Evolutionary conservation across 768 basidiomycete species (phyloP).

Genomic region (Panaeolus papilionaceus): DNA sequence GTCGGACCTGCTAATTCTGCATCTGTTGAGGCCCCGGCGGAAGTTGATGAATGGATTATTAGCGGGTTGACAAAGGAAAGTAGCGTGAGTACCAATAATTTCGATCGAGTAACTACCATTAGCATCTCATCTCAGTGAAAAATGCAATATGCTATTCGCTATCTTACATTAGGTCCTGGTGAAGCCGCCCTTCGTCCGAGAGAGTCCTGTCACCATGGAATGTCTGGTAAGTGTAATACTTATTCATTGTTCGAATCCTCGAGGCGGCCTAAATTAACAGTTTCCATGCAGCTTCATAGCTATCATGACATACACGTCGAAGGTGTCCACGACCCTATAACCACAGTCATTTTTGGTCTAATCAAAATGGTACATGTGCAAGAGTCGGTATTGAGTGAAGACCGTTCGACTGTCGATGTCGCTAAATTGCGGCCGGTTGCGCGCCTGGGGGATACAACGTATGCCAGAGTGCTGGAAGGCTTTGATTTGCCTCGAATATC

Average conservation of each 20-base stretch:
- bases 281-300: conserved; percentile 49
- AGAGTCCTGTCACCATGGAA: conserved; percentile 66
- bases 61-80: conserved; percentile 61
- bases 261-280: not conserved
- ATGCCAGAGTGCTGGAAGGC: conserved; percentile 52
- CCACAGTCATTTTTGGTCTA: conserved; percentile 57
- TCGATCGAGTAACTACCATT: not conserved
- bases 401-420: conserved; percentile 50
- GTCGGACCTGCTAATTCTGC: conserved; percentile 61
- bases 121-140: not conserved
- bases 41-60: conserved; percentile 63
- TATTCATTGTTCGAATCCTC: conserved; percentile 10
- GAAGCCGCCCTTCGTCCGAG: conserved; percentile 57
- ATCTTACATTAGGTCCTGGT: conserved; percentile 47
- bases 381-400: conserved; percentile 50
- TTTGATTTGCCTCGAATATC: conserved; percentile 49
- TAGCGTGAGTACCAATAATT: conserved; percentile 47
- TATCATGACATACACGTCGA: conserved; percentile 53
- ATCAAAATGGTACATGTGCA: conserved; percentile 61
- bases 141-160: conserved; percentile 16
- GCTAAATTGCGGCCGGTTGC: conserved; percentile 54
- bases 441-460: conserved; percentile 62
- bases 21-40: conserved; percentile 59
- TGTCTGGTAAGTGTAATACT: conserved; percentile 53
- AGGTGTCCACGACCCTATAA: conserved; percentile 41